A percentile compares a stretch with the other conserved stretches of the same genome.
Evolutionary conservation across 208 protist species (phyloP).

Genomic region (Wallacemonas sp.): DNA sequence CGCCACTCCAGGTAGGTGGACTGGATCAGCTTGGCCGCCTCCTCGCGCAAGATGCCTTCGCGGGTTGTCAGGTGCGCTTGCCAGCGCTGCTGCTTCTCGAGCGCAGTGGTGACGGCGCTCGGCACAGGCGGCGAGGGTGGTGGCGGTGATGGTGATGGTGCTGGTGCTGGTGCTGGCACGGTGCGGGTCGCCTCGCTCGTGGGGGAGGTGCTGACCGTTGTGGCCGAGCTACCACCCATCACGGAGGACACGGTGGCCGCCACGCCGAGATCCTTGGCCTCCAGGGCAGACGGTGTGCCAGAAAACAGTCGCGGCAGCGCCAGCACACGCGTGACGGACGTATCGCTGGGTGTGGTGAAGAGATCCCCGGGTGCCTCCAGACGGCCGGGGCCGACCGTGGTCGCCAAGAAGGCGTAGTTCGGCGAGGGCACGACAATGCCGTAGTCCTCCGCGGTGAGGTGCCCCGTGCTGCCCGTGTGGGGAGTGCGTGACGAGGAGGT

Average conservation of each 20-base stretch:
- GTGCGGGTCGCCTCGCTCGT: too few species aligned
- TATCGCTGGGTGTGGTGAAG: not conserved
- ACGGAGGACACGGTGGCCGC: not conserved
- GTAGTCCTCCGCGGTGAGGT: not conserved
- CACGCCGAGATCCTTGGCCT: not conserved
- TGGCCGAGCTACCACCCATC: too few species aligned
- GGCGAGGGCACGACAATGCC: not conserved
- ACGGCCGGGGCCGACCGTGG: not conserved
- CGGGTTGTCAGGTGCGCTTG: slow-evolving; percentile 20
- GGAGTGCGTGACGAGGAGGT: not conserved
- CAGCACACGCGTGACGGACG: not conserved
- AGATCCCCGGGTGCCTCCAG: not conserved
- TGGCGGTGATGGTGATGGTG: not conserved
- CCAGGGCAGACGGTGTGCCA: not conserved
- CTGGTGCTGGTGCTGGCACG: not conserved
- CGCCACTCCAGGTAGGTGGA: slow-evolving; percentile 39
- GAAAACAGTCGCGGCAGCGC: not conserved
- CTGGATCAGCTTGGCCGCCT: slow-evolving; percentile 63
- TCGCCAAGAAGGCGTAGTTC: not conserved
- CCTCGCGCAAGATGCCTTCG: slow-evolving; percentile 40
- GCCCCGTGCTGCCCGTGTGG: not conserved
- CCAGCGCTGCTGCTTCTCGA: not conserved
- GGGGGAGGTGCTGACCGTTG: too few species aligned
- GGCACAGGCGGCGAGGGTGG: not conserved
- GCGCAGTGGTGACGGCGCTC: not conserved